These are phyloP conservation scores for Peniophora sp. DNA, from an alignment of 1,284 basidiomycete genomes.

Conservation along the genomic window DNA sequence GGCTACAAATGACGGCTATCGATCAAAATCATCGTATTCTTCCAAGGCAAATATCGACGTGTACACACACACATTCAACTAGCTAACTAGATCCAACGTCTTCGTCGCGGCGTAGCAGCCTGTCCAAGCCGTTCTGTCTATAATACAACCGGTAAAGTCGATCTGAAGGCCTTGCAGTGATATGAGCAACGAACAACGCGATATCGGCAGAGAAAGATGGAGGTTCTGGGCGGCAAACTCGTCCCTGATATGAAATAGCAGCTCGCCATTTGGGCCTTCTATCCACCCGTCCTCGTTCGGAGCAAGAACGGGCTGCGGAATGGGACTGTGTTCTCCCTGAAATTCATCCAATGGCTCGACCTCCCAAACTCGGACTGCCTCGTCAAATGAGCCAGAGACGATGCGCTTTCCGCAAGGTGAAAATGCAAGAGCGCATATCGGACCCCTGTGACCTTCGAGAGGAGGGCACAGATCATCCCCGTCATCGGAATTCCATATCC, in stretches of 20 bases:
- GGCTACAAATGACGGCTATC: too few species aligned
- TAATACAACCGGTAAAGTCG: too few species aligned
- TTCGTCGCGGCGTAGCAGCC: too few species aligned
- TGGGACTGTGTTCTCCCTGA: not conserved
- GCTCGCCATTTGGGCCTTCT: not conserved
- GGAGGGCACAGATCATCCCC: not conserved
- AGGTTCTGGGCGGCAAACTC: not conserved
- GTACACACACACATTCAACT: too few species aligned
- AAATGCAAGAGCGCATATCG: conserved; percentile 7
- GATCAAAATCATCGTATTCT: too few species aligned
- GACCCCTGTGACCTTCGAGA: conserved; percentile 6
- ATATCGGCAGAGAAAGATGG: not conserved
- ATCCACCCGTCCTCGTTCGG: not conserved
- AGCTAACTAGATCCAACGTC: too few species aligned
- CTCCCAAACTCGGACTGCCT: conserved; percentile 9
- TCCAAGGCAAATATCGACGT: too few species aligned
- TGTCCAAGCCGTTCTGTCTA: not conserved
- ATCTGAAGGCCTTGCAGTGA: too few species aligned
- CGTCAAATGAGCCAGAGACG: conserved; percentile 9
- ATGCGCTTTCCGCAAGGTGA: conserved; percentile 11
- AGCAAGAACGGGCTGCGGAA: conserved; percentile 2
- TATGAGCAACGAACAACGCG: too few species aligned
- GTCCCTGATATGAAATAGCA: not conserved
- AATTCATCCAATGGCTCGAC: not conserved
- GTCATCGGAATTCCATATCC: not conserved